These are phyloP conservation scores for Mycena crocata DNA, from an alignment of 768 basidiomycete genomes.

Conservation along the genomic window DNA sequence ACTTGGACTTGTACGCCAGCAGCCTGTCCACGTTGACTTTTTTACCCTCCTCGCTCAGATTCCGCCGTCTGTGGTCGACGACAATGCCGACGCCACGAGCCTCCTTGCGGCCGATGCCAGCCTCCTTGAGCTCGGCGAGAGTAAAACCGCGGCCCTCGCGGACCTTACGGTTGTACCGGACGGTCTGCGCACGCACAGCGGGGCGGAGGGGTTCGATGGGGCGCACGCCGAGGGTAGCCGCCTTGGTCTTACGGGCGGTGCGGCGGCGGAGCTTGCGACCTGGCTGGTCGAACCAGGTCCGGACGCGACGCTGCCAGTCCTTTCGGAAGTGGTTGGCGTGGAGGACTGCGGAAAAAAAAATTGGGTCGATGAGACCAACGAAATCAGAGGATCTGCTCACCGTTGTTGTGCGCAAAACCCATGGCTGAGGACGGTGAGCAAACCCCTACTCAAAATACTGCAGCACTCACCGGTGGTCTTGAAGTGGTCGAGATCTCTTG, in stretches of 20 bases:
- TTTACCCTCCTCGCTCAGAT: constrained; percentile 97
- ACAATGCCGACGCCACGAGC: constrained; percentile 93
- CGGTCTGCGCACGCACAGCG: constrained; percentile 95
- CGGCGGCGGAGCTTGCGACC: constrained; percentile 97
- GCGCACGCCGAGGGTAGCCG: constrained; percentile 90
- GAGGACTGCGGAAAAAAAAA: constrained; percentile 66
- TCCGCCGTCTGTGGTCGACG: constrained; percentile 97
- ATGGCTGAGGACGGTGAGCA: constrained; percentile 60
- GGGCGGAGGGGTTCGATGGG: constrained; percentile 94
- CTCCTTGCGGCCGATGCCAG: constrained; percentile 93
- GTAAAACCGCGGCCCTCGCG: constrained; percentile 98
- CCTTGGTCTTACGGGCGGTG: constrained; percentile 91
- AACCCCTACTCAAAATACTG: not conserved
- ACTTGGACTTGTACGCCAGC: constrained; percentile 90
- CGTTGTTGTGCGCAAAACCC: constrained; percentile 88
- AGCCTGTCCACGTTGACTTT: constrained; percentile 94
- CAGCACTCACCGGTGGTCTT: constrained; percentile 14
- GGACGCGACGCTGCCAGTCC: constrained; percentile 97
- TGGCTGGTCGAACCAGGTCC: constrained; percentile 99
- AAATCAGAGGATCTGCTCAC: constrained; percentile 51
- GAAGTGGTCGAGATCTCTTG: constrained; percentile 1
- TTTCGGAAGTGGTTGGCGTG: constrained; percentile 97
- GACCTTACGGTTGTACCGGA: constrained; percentile 98
- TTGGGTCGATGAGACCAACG: constrained; percentile 10
- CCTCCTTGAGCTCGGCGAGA: constrained; percentile 92